phyloP scores from a whole-genome alignment of 352 stramenopile species.

The Phytopythium ostracodes region DNA sequence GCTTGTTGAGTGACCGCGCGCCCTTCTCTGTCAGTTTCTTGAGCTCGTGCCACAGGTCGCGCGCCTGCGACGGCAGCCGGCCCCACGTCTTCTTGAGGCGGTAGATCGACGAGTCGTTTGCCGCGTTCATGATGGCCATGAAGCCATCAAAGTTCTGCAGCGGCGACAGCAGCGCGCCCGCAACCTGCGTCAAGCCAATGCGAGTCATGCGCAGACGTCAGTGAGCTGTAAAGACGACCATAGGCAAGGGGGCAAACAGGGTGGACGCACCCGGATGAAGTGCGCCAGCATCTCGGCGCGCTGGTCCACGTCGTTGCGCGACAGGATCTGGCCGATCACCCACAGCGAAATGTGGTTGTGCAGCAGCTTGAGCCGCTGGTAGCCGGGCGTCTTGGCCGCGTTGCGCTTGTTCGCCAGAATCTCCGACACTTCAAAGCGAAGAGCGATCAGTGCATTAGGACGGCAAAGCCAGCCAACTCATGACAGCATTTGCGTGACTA shows the following conservation, averaged over 20 bases:
- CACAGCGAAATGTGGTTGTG: constrained; percentile 87
- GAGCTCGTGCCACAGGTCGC: constrained; percentile 80
- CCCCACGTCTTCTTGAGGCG: constrained; percentile 86
- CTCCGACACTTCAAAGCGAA: constrained; percentile 54
- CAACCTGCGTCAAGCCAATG: constrained; percentile 31
- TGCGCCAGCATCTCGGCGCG: constrained; percentile 76
- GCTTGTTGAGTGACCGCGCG: constrained; percentile 69
- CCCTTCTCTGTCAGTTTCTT: constrained; percentile 83
- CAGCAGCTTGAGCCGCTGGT: constrained; percentile 74
- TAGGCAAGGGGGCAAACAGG: neutral
- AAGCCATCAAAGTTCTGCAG: constrained; percentile 87
- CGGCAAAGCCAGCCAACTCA: neutral
- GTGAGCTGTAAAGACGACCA: neutral
- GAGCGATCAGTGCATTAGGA: neutral
- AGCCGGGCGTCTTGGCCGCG: constrained; percentile 74
- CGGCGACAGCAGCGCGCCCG: constrained; percentile 63
- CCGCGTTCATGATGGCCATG: constrained; percentile 89
- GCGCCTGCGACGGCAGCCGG: constrained; percentile 53
- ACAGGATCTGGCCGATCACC: constrained; percentile 81
- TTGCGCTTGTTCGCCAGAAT: constrained; percentile 71
- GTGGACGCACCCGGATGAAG: constrained; percentile 64
- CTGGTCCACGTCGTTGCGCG: constrained; percentile 72
- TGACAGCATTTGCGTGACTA: neutral
- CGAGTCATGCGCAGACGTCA: neutral
- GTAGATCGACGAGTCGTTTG: constrained; percentile 85